Base-by-base conservation (phyloP, 805 yeast species). In the Lipomyces mesembrius region DNA sequence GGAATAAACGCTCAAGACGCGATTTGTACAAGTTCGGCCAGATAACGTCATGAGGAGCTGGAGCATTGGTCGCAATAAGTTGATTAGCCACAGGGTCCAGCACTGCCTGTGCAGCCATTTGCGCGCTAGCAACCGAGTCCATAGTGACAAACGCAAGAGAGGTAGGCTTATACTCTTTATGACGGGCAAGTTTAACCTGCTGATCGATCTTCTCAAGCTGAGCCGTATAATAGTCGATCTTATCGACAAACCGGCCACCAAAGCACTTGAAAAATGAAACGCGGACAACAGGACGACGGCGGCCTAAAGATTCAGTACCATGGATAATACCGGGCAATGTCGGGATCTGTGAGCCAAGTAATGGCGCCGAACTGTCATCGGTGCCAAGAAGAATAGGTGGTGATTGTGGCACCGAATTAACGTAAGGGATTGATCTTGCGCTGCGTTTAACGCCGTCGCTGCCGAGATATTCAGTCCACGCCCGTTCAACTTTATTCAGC, bases 61-160 rank as follows among this genome's bases (percentile, higher is more conserved):
- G 98, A 0, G 98, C 98, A 64, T 92, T 79, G 53, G 85, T 82
- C 2, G 97, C 90, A 46, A 93, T 90, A 62, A 95, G 80, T 65
- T 87, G 90, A 75, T 90, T 88, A 7, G 95, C 92, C 65, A 90
- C 84, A 0, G 98, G 98, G 75, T 93, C 97, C 65, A 95, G 77
- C 0, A 94, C 93, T 0, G 98, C 95, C 77, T 95, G 99, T 0
- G 98, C 97, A 35, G 95, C 88, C 91, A 92, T 89, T 77, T 94
- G 99, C 20, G 98, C 98, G 71, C 92, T 88, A 0, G 97, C 97
- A 2, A 92, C 98, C 0, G 95, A 85, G 71, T 91, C 94, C 97
- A 94, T 90, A 0, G 98, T 95, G 8, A 94, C 87, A 77, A 94
- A 94, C 0, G 98, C 98, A 0, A 94, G 89, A 35, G 96, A 92